A percentile compares a stretch with the other conserved stretches of the same genome.
Evolutionary conservation across 208 protist species (phyloP).

Genomic region (Acanthamoeba healyi): DNA sequence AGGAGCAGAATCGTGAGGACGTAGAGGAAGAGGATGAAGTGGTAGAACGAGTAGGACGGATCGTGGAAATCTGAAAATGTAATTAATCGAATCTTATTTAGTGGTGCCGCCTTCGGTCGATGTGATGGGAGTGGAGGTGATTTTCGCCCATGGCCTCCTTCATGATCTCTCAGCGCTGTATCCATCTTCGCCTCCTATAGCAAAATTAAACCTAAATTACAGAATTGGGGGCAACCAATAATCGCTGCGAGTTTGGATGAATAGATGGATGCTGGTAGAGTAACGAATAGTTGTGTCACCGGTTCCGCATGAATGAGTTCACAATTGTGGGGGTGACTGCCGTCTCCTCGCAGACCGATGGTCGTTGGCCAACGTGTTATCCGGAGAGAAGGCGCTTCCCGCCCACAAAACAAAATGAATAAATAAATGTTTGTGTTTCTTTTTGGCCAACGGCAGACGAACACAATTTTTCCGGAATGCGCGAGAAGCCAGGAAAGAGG

Average conservation of each 20-base stretch:
- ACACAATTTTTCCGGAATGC: background rate
- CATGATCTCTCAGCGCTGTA: background rate
- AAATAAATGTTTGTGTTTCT: no score
- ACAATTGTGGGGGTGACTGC: no score
- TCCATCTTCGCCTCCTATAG: background rate
- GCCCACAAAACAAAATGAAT: background rate
- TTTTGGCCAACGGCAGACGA: no score
- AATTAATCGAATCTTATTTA: constrained; percentile 44
- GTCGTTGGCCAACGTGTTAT: no score
- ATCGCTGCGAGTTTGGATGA: no score
- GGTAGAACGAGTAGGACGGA: constrained; percentile 62
- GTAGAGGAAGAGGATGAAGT: constrained; percentile 74
- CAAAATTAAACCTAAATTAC: no score
- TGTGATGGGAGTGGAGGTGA: no score
- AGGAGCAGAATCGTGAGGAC: constrained; percentile 54
- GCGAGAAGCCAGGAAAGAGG: background rate
- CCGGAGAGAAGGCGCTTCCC: constrained; percentile 28
- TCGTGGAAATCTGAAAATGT: constrained; percentile 51
- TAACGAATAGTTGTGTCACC: no score
- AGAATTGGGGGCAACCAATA: no score
- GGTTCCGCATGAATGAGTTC: no score
- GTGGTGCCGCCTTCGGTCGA: background rate
- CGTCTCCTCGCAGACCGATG: no score
- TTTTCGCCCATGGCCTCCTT: background rate
- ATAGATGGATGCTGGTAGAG: no score